Evolutionary conservation across 805 yeast species (phyloP), one percentile per base, ranked within the genome.

Genomic region (Komagataella pastoris): DNA sequence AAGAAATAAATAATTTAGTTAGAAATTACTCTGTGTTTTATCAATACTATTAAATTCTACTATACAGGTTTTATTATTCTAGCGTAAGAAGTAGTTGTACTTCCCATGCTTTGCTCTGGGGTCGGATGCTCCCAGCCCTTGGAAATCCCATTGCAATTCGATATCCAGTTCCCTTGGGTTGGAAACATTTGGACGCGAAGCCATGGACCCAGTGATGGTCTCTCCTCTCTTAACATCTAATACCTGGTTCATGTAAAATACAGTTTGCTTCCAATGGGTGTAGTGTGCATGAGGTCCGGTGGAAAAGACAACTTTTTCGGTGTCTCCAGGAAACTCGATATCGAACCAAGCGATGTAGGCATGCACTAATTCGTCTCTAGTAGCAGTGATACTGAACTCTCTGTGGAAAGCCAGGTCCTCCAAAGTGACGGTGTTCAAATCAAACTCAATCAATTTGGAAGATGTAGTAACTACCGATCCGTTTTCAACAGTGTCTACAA

Each of bases 181-280:
- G 51, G 55, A 63, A 48, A 65, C 66, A 66, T 86, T 89, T 53
- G 98, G 98, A 61, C 81, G 75, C 56, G 87, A 82, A 8, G 84
- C 78, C 54, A 93, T 70, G 30, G 71, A 70, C 48, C 98, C 93
- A 53, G 76, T 75, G 57, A 95, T 73, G 46, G 65, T 62, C 61
- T 93, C 99, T 53, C 91, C 96, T 58, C 74, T 72, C 62, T 83
- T 82, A 55, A 85, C 70, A 61, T 81, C 86, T 57, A 91, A 68
- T 24, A 87, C 95, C 60, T 88, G 86, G 59, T 77, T 81, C 62
- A 91, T 75, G 68, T 93, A 95, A 70, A 95, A 89, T 1, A 93
- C 95, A 17, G 97, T 86, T 72, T 93, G 99, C 68, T 93, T 95
- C 99, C 99, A 93, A 72, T 93, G 99, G 14, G 99, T 93, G 74